These are phyloP conservation scores for Phytophthora agathidicida DNA, from an alignment of 352 stramenopile genomes.

Conservation along the genomic window DNA sequence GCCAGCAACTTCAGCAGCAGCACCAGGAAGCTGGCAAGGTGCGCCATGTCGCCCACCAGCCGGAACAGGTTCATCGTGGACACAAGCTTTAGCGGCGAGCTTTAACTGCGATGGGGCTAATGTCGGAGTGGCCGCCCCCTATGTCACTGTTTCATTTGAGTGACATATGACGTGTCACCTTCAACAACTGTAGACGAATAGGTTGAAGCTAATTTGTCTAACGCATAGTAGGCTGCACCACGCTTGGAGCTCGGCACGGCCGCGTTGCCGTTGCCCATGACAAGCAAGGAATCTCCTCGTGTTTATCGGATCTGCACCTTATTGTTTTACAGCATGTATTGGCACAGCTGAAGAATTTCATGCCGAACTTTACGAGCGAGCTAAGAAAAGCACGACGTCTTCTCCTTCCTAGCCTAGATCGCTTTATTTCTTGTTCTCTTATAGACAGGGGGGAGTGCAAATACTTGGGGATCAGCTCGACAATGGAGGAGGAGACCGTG, in stretches of 20 bases:
- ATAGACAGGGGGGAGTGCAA: conserved; percentile 6
- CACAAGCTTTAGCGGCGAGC: background rate
- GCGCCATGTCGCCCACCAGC: conserved; percentile 98
- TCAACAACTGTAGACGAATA: conserved; percentile 18
- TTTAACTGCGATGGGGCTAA: conserved; percentile 10
- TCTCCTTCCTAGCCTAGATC: no score
- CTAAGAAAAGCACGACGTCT: conserved; percentile 28
- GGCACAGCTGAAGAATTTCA: no score
- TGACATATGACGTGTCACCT: conserved; percentile 37
- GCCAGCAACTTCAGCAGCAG: conserved; percentile 96
- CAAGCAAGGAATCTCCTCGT: no score
- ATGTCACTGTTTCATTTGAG: conserved; percentile 19
- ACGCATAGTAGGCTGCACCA: no score
- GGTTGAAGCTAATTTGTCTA: no score
- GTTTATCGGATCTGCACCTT: no score
- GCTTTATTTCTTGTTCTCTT: no score
- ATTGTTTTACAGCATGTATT: no score
- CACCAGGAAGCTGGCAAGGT: conserved; percentile 99
- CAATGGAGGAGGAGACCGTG: conserved; percentile 19
- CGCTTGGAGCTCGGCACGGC: no score
- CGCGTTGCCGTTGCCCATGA: no score
- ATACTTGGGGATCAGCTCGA: background rate
- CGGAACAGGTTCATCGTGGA: conserved; percentile 96
- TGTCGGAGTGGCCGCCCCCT: conserved; percentile 5
- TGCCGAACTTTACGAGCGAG: conserved; percentile 5